Base-by-base conservation (phyloP, 2,329 filamentous ascomycete genomes). In the Penicillium sp. region DNA sequence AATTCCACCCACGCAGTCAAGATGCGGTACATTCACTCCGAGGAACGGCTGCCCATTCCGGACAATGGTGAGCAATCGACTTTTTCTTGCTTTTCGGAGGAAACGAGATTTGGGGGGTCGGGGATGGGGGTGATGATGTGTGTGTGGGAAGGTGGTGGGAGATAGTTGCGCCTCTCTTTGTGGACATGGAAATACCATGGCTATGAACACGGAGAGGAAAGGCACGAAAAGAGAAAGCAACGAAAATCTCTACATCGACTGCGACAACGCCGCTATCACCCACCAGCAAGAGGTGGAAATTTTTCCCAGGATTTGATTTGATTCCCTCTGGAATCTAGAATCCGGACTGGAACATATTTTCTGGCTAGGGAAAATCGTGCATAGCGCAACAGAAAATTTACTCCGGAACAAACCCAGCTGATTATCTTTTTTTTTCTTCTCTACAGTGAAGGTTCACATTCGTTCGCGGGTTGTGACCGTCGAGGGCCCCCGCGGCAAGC, bases 1-100 rank as follows among this genome's bases (percentile, higher is more conserved):
- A 76, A 72, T 72, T 74, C 72, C 75, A 73, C 71, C 73, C 71
- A 76, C 73, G 72, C 78, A 78, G 78, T 85, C 91, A 97, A 91
- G 85, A 98, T 98, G 95, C 96, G 91, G 88, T 98, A 97, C 92
- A 97, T 99, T 86, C 93, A 97, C 89, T 96, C 92, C 80, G 88
- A 94, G 86, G 94, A 99, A 89, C 87, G 88, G 85, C 88, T 99
- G 85, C 88, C 89, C 79, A 92, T 99, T 84, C 95, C 96, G 79
- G 92, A 97, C 83, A 92, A 93, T 87, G 93, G 93, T 97, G 89
- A 85, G 92, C 91, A 73, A 71, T 71, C 68, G 69, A 70, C 65
- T 63, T 70, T 69, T 67, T 68, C 68, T 75, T 72, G 60, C 60
- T 70, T 72, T 66, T 71, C 63, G 67, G 51, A 40, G 51, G 35